A percentile compares a stretch with the other conserved stretches of the same genome.
Evolutionary conservation across 371 early-diverging fungal genomes (phyloP).

Genomic region (Rhizopus arrhizus): DNA sequence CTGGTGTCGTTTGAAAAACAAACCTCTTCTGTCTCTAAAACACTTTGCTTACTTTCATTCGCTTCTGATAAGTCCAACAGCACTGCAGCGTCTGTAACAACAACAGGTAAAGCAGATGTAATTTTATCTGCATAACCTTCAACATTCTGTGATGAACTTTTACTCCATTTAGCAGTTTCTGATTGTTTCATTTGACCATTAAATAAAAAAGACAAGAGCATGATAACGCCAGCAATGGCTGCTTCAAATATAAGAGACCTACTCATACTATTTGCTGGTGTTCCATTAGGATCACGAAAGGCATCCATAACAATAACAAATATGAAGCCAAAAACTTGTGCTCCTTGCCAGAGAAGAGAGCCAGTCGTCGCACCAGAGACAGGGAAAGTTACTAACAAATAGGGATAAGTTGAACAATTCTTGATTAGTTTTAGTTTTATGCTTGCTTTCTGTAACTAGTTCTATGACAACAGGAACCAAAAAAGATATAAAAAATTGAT

Average conservation of each 20-base stretch:
- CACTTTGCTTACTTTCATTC: too few relatives aligned
- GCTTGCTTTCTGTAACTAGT: constrained; percentile 54
- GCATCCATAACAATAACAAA: constrained; percentile 48
- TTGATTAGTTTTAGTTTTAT: background rate
- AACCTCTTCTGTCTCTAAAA: too few relatives aligned
- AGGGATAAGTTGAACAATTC: background rate
- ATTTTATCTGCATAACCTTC: too few relatives aligned
- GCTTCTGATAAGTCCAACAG: too few relatives aligned
- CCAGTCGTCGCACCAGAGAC: constrained; percentile 55
- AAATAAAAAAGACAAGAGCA: constrained; percentile 22
- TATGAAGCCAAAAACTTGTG: constrained; percentile 54
- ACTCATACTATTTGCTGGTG: constrained; percentile 35
- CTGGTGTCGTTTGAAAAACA: too few relatives aligned
- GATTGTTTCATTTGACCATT: constrained; percentile 26
- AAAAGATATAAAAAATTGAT: constrained; percentile 54
- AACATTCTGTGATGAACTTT: background rate
- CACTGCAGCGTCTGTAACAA: too few relatives aligned
- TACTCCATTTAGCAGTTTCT: constrained; percentile 17
- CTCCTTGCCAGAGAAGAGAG: constrained; percentile 54
- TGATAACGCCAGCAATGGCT: constrained; percentile 24
- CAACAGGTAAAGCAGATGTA: too few relatives aligned
- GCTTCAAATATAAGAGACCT: constrained; percentile 38
- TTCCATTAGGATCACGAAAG: constrained; percentile 33
- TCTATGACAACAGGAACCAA: constrained; percentile 59
- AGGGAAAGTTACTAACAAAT: constrained; percentile 47